Evolutionary conservation across 208 protist species (phyloP), one percentile per base, ranked within the genome.

Genomic region (Porcisia hertigi): DNA sequence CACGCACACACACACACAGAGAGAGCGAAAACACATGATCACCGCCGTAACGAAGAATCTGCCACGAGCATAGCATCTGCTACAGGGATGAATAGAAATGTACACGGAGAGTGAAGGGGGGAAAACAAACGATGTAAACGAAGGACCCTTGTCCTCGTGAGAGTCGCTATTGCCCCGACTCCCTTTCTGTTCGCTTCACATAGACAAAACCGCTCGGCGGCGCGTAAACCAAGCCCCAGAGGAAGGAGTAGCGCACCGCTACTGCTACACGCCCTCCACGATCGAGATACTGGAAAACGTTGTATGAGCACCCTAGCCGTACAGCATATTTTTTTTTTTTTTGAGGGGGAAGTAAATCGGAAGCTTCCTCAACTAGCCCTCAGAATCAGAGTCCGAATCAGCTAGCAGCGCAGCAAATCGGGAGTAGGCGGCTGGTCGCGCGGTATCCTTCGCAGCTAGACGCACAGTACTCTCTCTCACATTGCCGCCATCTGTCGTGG

Each of bases 341-440:
- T 23, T 59, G 8, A n/a, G 4, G 20, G 6, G 39, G 0, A 12
- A 52, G 36, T 9, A 9, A 5, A 9, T 60, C 25, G 16, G 23
- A 20, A 58, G n/a, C 34, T 3, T n/a, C n/a, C 9, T 30, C 53
- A 64, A 69, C 23, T 63, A 86, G 43, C 85, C 20, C 45, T 77
- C 71, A 12, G 57, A 89, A 53, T 90, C 86, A 1, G 86, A 90
- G 71, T 88, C 83, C 3, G 79, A 87, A 64, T 78, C 76, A 3
- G 85, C 63, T 7, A 65, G 53, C 36, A 86, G 43, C 1, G 54
- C 58, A 18, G 43, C 16, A 34, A 86, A 86, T 12, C 77, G 82
- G 3, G 69, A 69, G n/a, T 55, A 60, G 34, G 55, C 25, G 25
- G 23, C 63, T 41, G 80, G 76, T 43, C 30, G 64, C 2, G 65